phyloP scores from a whole-genome alignment of 2,329 filamentous ascomycete species.

The Botryosphaeria agaves region DNA sequence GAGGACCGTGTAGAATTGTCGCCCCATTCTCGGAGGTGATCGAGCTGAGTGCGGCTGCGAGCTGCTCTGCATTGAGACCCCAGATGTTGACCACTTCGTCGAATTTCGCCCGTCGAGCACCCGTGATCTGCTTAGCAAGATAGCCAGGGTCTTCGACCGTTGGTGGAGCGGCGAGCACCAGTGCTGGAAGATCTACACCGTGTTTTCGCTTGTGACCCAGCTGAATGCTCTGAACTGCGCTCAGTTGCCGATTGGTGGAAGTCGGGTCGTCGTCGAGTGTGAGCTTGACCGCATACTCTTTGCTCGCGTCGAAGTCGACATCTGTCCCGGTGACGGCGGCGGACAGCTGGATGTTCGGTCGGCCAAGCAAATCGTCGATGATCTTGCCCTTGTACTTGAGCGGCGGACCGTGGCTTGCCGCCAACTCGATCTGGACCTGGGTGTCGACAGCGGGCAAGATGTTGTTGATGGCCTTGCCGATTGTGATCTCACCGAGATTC shows the following conservation, averaged over 20 bases:
- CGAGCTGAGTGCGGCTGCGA: not conserved
- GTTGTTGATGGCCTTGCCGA: not conserved
- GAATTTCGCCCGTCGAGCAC: not conserved
- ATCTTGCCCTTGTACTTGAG: no score
- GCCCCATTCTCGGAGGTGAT: not conserved
- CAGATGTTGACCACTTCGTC: not conserved
- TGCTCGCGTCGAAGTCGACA: no score
- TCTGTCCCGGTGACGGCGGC: no score
- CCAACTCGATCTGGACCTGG: not conserved
- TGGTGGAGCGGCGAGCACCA: not conserved
- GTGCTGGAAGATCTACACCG: not conserved
- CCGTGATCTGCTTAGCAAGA: not conserved
- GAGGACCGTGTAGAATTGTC: not conserved
- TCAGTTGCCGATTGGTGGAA: not conserved
- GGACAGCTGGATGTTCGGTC: no score
- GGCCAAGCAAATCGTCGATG: no score
- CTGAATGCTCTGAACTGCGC: not conserved
- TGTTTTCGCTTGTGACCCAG: not conserved
- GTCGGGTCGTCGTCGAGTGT: not conserved
- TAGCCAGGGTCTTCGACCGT: not conserved
- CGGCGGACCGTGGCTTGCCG: no score
- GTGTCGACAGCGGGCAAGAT: not conserved
- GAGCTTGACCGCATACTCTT: not conserved
- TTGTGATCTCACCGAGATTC: not conserved
- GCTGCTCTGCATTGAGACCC: not conserved